Evolutionary conservation across 305 asterid species (phyloP).

Genomic region (Fraxinus velutina): DNA sequence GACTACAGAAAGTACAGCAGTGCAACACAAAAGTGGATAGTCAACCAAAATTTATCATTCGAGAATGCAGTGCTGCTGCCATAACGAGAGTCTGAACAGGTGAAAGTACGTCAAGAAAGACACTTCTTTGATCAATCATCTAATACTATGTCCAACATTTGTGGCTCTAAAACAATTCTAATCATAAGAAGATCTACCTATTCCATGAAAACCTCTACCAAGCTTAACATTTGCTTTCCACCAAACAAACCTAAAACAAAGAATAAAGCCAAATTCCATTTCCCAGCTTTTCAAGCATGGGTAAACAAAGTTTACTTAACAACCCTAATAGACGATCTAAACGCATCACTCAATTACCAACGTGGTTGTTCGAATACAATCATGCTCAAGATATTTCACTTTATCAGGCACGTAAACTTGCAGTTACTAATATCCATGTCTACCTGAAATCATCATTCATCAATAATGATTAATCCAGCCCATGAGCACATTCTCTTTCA

Average conservation of each 20-base stretch:
- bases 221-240: not conserved
- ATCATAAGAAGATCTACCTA: not conserved
- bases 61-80: not conserved
- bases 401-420: not conserved
- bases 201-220: not conserved
- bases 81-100: not conserved
- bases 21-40: not conserved
- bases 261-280: not conserved
- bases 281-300: not conserved
- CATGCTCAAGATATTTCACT: not conserved
- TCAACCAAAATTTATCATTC: not conserved
- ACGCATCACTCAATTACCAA: not conserved
- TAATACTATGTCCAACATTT: not conserved
- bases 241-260: constrained; percentile 8
- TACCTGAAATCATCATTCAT: not conserved
- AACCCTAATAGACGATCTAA: not conserved
- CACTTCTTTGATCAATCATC: not conserved
- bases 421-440: not conserved
- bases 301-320: not conserved
- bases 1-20: not conserved
- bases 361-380: not conserved
- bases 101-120: not conserved
- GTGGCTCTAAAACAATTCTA: not conserved
- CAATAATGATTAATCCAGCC: not conserved
- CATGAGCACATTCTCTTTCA: not conserved